Evolutionary conservation across 2,329 filamentous ascomycete species (phyloP).

Genomic region (Trichophyton rubrum): DNA sequence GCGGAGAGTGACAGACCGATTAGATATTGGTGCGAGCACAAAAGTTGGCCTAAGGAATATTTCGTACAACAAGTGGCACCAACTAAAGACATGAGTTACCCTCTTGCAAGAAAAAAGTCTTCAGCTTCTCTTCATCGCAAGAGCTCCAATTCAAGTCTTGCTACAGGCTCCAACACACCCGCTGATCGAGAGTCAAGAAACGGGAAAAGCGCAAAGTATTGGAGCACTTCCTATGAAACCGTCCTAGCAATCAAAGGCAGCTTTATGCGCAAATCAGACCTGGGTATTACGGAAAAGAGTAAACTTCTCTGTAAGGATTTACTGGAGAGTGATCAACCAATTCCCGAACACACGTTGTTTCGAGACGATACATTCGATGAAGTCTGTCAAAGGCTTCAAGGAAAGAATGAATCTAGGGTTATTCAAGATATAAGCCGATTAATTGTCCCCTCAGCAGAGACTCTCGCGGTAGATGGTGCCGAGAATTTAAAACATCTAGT

Average conservation of each 20-base stretch:
- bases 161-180: constrained; percentile 19
- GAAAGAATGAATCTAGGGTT: constrained; percentile 25
- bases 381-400: constrained; percentile 20
- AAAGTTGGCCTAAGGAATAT: constrained; percentile 20
- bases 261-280: constrained; percentile 27
- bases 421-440: constrained; percentile 26
- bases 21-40: constrained; percentile 19
- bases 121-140: constrained; percentile 20
- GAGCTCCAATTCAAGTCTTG: constrained; percentile 16
- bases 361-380: constrained; percentile 24
- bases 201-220: constrained; percentile 30
- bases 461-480: constrained; percentile 20
- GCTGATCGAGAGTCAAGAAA: constrained; percentile 31
- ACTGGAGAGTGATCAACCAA: constrained; percentile 21
- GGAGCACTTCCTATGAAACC: constrained; percentile 25
- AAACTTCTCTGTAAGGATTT: constrained; percentile 21
- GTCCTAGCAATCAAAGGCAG: constrained; percentile 31
- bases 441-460: constrained; percentile 28
- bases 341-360: constrained; percentile 25
- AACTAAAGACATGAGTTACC: constrained; percentile 17
- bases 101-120: constrained; percentile 23
- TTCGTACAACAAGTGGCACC: constrained; percentile 13
- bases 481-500: constrained; percentile 23
- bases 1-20: constrained; percentile 8
- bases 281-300: constrained; percentile 24